phyloP scores from a whole-genome alignment of 768 basidiomycete species.

The Dendrothele bispora region DNA sequence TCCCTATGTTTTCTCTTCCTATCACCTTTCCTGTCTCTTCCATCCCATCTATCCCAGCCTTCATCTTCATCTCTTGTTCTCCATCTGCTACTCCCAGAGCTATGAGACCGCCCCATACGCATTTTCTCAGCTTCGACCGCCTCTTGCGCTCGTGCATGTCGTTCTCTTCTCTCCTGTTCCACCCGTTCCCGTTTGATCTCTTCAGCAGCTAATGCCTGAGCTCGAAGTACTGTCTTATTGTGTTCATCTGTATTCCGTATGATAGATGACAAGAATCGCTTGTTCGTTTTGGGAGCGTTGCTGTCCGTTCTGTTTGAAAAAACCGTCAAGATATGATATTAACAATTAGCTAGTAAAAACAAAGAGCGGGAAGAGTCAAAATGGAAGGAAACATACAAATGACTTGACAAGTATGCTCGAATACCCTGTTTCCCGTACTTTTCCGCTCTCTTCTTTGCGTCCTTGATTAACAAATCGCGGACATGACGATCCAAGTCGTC shows the following conservation, averaged over 20 bases:
- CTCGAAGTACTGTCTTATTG: constrained; percentile 78
- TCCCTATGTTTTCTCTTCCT: constrained; percentile 43
- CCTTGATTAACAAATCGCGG: constrained; percentile 86
- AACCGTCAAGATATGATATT: constrained; percentile 3
- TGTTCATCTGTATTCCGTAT: constrained; percentile 96
- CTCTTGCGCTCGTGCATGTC: constrained; percentile 71
- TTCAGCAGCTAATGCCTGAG: constrained; percentile 71
- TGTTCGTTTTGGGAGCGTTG: constrained; percentile 78
- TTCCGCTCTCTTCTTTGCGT: constrained; percentile 91
- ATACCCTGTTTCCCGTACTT: constrained; percentile 77
- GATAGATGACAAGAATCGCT: constrained; percentile 80
- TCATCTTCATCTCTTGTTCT: constrained; percentile 29
- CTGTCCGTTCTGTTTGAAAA: constrained; percentile 63
- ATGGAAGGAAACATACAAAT: constrained; percentile 38
- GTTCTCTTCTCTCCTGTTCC: constrained; percentile 63
- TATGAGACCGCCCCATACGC: constrained; percentile 19
- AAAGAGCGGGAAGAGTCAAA: neutral
- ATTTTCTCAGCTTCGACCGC: constrained; percentile 67
- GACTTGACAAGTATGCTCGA: constrained; percentile 68
- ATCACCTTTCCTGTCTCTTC: constrained; percentile 48
- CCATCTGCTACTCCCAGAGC: constrained; percentile 28
- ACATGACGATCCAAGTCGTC: constrained; percentile 91
- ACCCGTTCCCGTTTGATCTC: constrained; percentile 69
- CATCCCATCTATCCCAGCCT: constrained; percentile 54
- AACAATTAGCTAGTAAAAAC: neutral